phyloP scores from a whole-genome alignment of 345 rosid species.

The Eucalyptus lansdowneana region DNA sequence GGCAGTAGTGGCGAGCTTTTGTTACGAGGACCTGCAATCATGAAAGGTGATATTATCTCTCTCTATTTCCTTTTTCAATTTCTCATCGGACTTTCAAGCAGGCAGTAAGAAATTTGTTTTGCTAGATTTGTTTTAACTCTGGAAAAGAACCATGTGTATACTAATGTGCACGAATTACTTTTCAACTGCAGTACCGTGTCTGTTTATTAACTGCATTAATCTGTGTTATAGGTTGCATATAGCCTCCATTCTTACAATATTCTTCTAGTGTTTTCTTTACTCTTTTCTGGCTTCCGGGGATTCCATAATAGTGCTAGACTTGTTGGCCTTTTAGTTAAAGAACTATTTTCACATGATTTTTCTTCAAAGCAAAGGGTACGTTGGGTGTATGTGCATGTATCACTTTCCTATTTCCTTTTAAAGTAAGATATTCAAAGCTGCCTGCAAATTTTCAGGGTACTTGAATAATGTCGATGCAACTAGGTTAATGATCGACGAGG shows the following conservation, averaged over 20 bases:
- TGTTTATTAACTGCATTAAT: background rate
- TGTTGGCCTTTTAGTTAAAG: background rate
- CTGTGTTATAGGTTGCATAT: background rate
- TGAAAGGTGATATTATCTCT: constrained; percentile 38
- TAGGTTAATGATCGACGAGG: constrained; percentile 31
- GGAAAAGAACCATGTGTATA: background rate
- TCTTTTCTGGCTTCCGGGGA: background rate
- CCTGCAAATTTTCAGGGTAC: constrained; percentile 29
- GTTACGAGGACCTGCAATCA: constrained; percentile 70
- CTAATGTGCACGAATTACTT: background rate
- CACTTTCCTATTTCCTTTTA: background rate
- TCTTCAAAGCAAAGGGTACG: background rate
- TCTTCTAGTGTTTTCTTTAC: background rate
- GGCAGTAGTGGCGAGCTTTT: constrained; percentile 72
- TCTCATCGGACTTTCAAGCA: background rate
- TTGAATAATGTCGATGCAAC: constrained; percentile 60
- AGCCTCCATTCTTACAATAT: background rate
- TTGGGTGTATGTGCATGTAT: background rate
- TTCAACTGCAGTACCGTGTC: background rate
- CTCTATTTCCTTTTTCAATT: background rate
- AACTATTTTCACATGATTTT: background rate
- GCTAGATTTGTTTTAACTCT: background rate
- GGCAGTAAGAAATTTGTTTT: background rate
- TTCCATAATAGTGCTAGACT: background rate
- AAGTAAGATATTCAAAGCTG: background rate